Base-by-base conservation (phyloP, 441 rosid genomes). In the Syzygium syzygioides region DNA sequence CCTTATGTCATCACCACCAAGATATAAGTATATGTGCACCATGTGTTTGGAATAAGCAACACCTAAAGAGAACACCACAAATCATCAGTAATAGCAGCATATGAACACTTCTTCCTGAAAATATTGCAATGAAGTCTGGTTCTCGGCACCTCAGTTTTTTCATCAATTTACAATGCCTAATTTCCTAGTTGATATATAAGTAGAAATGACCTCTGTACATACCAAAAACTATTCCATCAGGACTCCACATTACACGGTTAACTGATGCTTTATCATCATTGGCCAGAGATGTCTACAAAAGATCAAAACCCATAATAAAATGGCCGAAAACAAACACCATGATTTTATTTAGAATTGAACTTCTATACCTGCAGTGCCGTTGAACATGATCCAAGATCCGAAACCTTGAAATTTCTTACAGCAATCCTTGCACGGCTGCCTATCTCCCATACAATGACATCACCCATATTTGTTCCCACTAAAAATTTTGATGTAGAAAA, bases 381-480 rank as follows among this genome's bases (percentile, higher is more conserved):
- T 45, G 99, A 93, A 56, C 95, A 92, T 55, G 92, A 89, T 86
- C 91, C 93, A 86, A 91, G 88, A 71, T 96, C 95, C 98, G 98
- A 94, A 87, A 95, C 95, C 89, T 94, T 90, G 88, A 97, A 97
- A 89, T 88, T 92, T 91, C 92, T 96, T 23, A 86, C 85, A 86
- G 94, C 94, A 90, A 97, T 90, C 91, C 91, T 94, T 86, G 94
- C 95, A 88, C 93, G 91, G 91, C 93, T 92, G 59, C 95, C 94
- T 91, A 96, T 90, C 79, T 96, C 98, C 98, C 98, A 96, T 87
- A 96, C 87, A 87, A 91, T 91, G 87, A 96, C 89, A 87, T 93
- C 98, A 85, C 99, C 98, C 90, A 91, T 89, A 91, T 87, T 93
- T 88, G 99, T 95, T 90, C 98, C 99, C 92, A 96, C 99, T 97